Evolutionary conservation across 108 stramenopile species (phyloP).

Genomic region (Parmales sp.): DNA sequence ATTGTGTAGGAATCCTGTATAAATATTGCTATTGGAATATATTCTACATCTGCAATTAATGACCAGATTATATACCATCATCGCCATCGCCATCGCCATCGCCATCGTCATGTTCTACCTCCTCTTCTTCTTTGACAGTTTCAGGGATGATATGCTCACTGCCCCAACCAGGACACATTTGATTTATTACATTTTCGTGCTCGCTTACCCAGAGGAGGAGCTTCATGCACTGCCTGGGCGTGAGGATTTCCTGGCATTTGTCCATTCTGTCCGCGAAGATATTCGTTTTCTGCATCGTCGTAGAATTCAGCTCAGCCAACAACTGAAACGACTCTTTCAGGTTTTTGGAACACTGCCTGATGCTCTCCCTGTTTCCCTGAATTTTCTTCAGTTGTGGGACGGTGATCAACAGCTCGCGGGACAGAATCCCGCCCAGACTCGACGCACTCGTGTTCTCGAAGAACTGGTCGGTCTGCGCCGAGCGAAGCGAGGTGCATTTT

Average conservation of each 20-base stretch:
- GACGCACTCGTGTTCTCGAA: slow-evolving; percentile 41
- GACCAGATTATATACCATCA: too few species aligned
- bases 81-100: too few species aligned
- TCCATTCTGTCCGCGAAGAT: slow-evolving; percentile 64
- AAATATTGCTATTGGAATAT: too few species aligned
- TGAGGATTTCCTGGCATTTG: slow-evolving; percentile 58
- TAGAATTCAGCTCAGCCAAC: slow-evolving; percentile 37
- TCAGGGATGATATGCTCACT: slow-evolving; percentile 32
- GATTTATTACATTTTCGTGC: slow-evolving; percentile 34
- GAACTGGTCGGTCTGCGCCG: slow-evolving; percentile 38
- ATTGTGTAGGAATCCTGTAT: too few species aligned
- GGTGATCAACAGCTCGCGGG: slow-evolving; percentile 59
- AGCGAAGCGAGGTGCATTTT: too few species aligned
- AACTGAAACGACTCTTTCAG: slow-evolving; percentile 38
- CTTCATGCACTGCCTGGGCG: slow-evolving; percentile 57
- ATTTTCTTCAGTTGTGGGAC: slow-evolving; percentile 51
- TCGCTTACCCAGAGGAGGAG: slow-evolving; percentile 65
- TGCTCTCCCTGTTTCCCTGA: slow-evolving; percentile 54
- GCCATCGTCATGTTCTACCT: too few species aligned
- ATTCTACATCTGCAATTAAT: too few species aligned
- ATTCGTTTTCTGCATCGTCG: slow-evolving; percentile 56
- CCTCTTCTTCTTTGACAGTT: not conserved
- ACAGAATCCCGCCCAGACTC: slow-evolving; percentile 61
- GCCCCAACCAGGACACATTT: slow-evolving; percentile 55
- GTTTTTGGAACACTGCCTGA: slow-evolving; percentile 48